Base-by-base conservation (phyloP, 179 eudicot species). In the Carnegiea gigantea region DNA sequence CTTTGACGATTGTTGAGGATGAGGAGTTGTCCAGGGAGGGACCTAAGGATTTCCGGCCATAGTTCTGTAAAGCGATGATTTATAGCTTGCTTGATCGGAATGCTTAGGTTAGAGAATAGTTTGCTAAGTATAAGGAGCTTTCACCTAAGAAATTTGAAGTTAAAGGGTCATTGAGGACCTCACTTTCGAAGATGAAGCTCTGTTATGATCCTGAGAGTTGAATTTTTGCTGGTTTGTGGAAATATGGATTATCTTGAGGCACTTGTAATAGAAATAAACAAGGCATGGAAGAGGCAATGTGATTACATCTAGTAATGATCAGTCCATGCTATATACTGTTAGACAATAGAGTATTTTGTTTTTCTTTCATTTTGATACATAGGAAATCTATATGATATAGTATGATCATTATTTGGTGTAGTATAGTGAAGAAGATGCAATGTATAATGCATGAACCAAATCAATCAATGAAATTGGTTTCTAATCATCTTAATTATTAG, bases 31-130 rank as follows among this genome's bases (percentile, higher is more conserved):
- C 20, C 5, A 89, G 77, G 38, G 98, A 93, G 79, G 98, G 92
- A 71, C 95, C 97, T 1, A 86, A 64, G 4, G 97, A 93, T 86
- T 92, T 90, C 57, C 76, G 97, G 84, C 95, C 97, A 26, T 89
- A 89, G 79, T 93, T 93, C 38, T 89, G 97, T 80, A 90, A 86
- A 86, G 95, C 95, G 43, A 88, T 92, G 97, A 90, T 93, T 75
- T 92, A 84, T 80, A 90, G 97, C 81, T 89, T 92, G 85, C 84
- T 91, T 48, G 93, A 91, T 82, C 83, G 84, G 60, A 88, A 92
- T 80, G 75, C 57, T 8, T 93, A 93, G 79, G 98, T 96, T 9
- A 86, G 77, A 77, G 91, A 90, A 79, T 85, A 91, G 79, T 92
- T 93, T 85, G 93, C 88, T 0, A 93, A 91, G 91, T 91, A 89